Evolutionary conservation across 2,329 filamentous ascomycete genomes (phyloP).

Genomic region (Immersiporthe knoxdaviesiana): DNA sequence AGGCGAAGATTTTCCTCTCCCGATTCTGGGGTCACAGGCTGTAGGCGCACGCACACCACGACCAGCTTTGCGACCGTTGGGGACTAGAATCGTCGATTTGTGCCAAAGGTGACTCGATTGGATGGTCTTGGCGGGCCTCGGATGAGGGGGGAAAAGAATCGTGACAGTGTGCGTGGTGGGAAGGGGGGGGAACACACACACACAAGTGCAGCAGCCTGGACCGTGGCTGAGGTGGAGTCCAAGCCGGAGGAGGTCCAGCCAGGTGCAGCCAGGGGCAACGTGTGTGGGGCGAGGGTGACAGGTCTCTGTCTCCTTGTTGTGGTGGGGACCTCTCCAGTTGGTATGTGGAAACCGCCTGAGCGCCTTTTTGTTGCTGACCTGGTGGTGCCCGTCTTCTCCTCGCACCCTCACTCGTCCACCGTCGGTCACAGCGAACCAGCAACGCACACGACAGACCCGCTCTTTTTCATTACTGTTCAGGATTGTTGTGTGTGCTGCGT

Average conservation of each 20-base stretch:
- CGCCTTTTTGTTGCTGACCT: slow-evolving; percentile 7
- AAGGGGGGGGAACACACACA: no score
- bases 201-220: slow-evolving; percentile 13
- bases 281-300: neutral
- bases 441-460: slow-evolving; percentile 14
- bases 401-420: slow-evolving; percentile 24
- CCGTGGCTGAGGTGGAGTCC: slow-evolving; percentile 14
- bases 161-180: slow-evolving; percentile 7
- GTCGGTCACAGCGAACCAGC: slow-evolving; percentile 13
- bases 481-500: slow-evolving; percentile 9
- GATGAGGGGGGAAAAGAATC: slow-evolving; percentile 4
- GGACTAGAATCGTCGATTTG: slow-evolving; percentile 2
- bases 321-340: neutral
- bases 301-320: neutral
- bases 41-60: neutral
- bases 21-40: slow-evolving; percentile 1
- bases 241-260: slow-evolving; percentile 3
- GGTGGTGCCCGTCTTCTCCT: slow-evolving; percentile 3
- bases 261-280: neutral
- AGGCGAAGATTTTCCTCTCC: neutral
- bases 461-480: slow-evolving; percentile 11
- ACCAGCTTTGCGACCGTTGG: slow-evolving; percentile 5
- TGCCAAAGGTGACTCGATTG: neutral
- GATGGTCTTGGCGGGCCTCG: neutral
- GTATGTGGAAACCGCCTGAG: neutral